These are phyloP conservation scores for Aspergillus proliferans DNA, from an alignment of 2,329 filamentous ascomycete species.

Conservation along the genomic window DNA sequence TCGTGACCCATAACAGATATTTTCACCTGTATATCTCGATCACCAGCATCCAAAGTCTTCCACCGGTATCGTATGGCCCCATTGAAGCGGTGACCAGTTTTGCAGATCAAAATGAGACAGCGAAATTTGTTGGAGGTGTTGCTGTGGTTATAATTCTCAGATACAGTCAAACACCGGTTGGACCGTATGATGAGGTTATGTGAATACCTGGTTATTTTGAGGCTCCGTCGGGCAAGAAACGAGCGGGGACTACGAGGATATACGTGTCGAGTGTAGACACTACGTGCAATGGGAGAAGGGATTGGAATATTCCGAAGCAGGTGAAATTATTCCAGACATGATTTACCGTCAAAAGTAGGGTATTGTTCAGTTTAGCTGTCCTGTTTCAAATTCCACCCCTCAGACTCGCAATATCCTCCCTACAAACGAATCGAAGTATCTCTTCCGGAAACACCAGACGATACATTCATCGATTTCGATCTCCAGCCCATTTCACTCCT, in stretches of 20 bases:
- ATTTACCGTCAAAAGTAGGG: too few relatives aligned
- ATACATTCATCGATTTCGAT: neutral
- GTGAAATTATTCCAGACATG: neutral
- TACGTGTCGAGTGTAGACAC: neutral
- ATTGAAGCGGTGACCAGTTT: neutral
- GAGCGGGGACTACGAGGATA: neutral
- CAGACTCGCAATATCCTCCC: neutral
- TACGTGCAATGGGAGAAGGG: neutral
- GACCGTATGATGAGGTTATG: neutral
- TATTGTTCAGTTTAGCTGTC: neutral
- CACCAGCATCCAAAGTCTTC: neutral
- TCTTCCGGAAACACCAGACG: neutral
- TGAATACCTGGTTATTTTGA: neutral
- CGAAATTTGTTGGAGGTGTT: neutral
- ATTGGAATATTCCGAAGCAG: slow-evolving; percentile 1
- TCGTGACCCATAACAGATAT: too few relatives aligned
- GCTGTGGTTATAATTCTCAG: neutral
- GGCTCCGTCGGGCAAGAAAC: neutral
- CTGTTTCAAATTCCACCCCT: neutral
- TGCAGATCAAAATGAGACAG: neutral
- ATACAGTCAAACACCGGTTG: neutral
- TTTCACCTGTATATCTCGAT: too few relatives aligned
- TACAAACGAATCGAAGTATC: neutral
- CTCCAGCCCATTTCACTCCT: slow-evolving; percentile 10
- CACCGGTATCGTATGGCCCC: neutral